Percentiles rank a stretch among this genome's conserved stretches.
Conservation (phyloP, 148 eudicot species). For the Spergularia bocconei region DNA sequence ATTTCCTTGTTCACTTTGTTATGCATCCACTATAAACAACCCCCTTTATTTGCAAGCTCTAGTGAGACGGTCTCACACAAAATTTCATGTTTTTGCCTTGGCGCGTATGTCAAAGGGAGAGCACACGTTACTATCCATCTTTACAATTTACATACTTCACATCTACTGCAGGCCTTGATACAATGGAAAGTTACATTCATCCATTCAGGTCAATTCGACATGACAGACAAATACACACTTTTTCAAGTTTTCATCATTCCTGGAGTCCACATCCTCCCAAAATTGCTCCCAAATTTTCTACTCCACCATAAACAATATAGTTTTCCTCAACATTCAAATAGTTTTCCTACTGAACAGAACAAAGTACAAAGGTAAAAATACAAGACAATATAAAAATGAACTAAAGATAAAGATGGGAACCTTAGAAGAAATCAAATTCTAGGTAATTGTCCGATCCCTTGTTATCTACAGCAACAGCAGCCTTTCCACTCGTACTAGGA, state of each 20-base stretch:
- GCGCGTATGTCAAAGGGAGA: no score
- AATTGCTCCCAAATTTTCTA: constrained; percentile 6
- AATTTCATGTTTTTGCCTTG: no score
- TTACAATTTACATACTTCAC: no score
- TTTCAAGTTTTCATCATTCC: background rate
- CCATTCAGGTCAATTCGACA: background rate
- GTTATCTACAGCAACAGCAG: constrained; percentile 28
- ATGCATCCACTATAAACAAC: no score
- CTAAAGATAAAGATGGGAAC: constrained; percentile 16
- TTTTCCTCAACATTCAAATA: background rate
- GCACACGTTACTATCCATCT: no score
- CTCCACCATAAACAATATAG: background rate
- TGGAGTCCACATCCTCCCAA: background rate
- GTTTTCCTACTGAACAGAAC: constrained; percentile 2
- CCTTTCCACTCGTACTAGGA: constrained; percentile 32
- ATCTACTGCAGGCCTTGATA: no score
- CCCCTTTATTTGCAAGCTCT: no score
- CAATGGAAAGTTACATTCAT: background rate
- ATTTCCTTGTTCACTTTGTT: no score
- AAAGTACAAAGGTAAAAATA: background rate
- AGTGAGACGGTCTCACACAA: no score
- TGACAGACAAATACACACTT: background rate
- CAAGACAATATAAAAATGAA: background rate
- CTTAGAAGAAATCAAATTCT: constrained; percentile 57
- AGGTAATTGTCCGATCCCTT: constrained; percentile 42